Conservation (phyloP, 768 basidiomycete species). For the Collybiopsis confluens region DNA sequence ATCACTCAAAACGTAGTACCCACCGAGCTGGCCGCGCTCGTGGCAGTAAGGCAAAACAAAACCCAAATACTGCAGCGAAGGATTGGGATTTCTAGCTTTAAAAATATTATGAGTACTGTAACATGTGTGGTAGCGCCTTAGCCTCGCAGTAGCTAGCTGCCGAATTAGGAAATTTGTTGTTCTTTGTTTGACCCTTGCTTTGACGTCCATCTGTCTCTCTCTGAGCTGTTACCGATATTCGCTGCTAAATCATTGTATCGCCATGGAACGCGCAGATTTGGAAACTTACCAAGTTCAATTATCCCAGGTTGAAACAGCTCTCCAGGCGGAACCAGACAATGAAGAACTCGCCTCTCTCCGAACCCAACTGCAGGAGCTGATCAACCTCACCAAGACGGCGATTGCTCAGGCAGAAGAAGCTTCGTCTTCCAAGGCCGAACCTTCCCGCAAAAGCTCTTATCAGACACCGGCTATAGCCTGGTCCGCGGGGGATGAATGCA, state of each 20-base stretch:
- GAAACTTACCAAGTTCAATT: slow-evolving; percentile 90
- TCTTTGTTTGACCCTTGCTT: neutral
- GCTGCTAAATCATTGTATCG: slow-evolving; percentile 1
- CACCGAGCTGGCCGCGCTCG: slow-evolving; percentile 62
- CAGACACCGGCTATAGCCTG: slow-evolving; percentile 53
- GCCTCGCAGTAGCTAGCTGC: neutral
- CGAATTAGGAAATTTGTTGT: neutral
- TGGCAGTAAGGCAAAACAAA: slow-evolving; percentile 86
- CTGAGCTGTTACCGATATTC: slow-evolving; percentile 5
- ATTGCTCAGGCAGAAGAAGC: slow-evolving; percentile 66
- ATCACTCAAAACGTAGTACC: slow-evolving; percentile 70
- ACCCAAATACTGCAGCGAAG: slow-evolving; percentile 57
- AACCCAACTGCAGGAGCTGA: slow-evolving; percentile 78
- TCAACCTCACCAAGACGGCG: slow-evolving; percentile 71
- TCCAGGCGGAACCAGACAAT: slow-evolving; percentile 72
- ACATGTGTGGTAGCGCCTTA: neutral
- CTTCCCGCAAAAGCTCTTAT: slow-evolving; percentile 49
- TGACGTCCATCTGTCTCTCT: neutral
- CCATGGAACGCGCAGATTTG: slow-evolving; percentile 69
- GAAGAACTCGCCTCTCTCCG: slow-evolving; percentile 67
- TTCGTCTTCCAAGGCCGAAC: slow-evolving; percentile 56
- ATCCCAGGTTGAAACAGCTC: slow-evolving; percentile 80
- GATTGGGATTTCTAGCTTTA: slow-evolving; percentile 48
- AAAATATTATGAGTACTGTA: neutral
- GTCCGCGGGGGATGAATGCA: slow-evolving; percentile 80